phyloP scores from a whole-genome alignment of 345 rosid genomes.

The Lepidium sativum region DNA sequence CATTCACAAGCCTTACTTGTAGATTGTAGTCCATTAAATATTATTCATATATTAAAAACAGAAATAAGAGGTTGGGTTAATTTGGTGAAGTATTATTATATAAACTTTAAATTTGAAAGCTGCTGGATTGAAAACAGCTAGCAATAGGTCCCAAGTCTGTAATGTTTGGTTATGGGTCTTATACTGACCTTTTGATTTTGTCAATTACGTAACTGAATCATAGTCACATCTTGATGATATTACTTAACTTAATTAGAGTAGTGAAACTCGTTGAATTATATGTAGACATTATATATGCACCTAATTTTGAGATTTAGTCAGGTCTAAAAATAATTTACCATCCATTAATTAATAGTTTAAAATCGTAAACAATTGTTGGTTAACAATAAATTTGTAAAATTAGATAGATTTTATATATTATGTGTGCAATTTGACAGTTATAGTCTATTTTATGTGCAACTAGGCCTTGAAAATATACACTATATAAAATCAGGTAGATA shows the following conservation, averaged over 20 bases:
- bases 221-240: constrained; percentile 10
- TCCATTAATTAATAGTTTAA: too few relatives aligned
- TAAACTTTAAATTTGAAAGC: constrained; percentile 5
- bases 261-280: not conserved
- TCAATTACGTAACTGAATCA: not conserved
- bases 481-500: too few relatives aligned
- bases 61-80: not conserved
- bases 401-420: too few relatives aligned
- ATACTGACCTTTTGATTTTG: not conserved
- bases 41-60: not conserved
- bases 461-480: too few relatives aligned
- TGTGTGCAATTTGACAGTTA: too few relatives aligned
- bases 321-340: too few relatives aligned
- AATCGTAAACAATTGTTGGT: too few relatives aligned
- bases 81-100: constrained; percentile 1
- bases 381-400: too few relatives aligned
- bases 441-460: too few relatives aligned
- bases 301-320: too few relatives aligned
- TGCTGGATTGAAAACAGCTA: constrained; percentile 12
- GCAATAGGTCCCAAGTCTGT: constrained; percentile 12
- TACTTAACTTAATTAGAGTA: not conserved
- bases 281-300: not conserved
- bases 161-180: constrained; percentile 15
- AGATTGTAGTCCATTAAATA: not conserved
- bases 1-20: not conserved